A percentile compares a stretch with the other conserved stretches of the same genome.
Conservation (phyloP, 1,284 basidiomycete genomes). For the Porodaedalea pini region DNA sequence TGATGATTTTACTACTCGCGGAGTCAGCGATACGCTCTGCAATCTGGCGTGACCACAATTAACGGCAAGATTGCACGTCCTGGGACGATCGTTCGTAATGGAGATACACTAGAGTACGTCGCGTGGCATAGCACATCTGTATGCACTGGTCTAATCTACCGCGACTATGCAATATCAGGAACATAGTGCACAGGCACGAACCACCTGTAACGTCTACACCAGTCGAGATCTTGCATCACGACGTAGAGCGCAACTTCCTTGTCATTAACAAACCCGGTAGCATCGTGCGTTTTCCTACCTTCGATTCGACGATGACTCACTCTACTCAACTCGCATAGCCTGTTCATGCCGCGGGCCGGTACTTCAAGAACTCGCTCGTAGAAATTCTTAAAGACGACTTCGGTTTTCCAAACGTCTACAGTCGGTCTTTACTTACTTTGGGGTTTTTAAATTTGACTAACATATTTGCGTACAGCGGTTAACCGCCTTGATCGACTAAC, state of each 20-base stretch:
- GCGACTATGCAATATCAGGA: slow-evolving; percentile 46
- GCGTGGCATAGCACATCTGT: neutral
- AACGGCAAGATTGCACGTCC: slow-evolving; percentile 83
- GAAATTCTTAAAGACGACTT: slow-evolving; percentile 87
- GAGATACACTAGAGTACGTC: slow-evolving; percentile 86
- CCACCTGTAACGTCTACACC: slow-evolving; percentile 90
- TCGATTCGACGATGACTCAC: slow-evolving; percentile 9
- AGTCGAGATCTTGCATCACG: slow-evolving; percentile 76
- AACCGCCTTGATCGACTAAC: slow-evolving; percentile 95
- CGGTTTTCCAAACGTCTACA: slow-evolving; percentile 79
- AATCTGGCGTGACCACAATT: slow-evolving; percentile 92
- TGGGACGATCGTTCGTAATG: slow-evolving; percentile 78
- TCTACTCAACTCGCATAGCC: slow-evolving; percentile 47
- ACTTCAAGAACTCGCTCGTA: slow-evolving; percentile 83
- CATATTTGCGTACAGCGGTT: slow-evolving; percentile 56
- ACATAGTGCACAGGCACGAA: slow-evolving; percentile 93
- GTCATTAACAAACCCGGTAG: slow-evolving; percentile 95
- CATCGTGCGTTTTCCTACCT: slow-evolving; percentile 49
- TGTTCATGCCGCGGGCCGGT: slow-evolving; percentile 86
- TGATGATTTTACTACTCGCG: neutral
- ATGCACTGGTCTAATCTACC: slow-evolving; percentile 17
- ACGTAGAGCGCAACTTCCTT: slow-evolving; percentile 78
- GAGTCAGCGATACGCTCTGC: slow-evolving; percentile 78
- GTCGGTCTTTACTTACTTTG: slow-evolving; percentile 46
- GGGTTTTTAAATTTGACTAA: neutral